Percentiles rank a stretch among this genome's conserved stretches.
Evolutionary conservation across 768 basidiomycete species (phyloP).

Genomic region (Lentinula sp.): DNA sequence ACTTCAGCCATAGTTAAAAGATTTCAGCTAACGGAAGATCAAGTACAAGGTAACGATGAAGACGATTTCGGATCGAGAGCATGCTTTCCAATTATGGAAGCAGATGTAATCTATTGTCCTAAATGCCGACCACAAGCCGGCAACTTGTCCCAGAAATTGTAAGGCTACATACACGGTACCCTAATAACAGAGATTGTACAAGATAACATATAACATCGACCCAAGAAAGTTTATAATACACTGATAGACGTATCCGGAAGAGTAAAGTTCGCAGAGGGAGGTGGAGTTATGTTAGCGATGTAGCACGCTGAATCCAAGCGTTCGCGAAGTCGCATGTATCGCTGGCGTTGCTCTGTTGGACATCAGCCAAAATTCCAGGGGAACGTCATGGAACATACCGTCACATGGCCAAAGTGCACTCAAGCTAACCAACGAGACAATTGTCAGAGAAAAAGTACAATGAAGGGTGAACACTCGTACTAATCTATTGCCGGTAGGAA

Average conservation of each 20-base stretch:
- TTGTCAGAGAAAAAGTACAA: slow-evolving; percentile 5
- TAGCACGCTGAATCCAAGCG: slow-evolving; percentile 40
- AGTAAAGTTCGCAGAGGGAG: slow-evolving; percentile 32
- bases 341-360: slow-evolving; percentile 42
- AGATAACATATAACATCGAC: background rate
- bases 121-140: background rate
- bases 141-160: background rate
- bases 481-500: slow-evolving; percentile 60
- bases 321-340: slow-evolving; percentile 40
- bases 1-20: background rate
- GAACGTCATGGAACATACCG: slow-evolving; percentile 29
- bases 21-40: background rate
- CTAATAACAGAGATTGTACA: background rate
- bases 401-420: slow-evolving; percentile 59
- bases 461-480: slow-evolving; percentile 18
- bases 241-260: slow-evolving; percentile 9
- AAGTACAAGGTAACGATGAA: background rate
- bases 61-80: background rate
- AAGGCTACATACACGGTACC: background rate
- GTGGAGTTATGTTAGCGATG: slow-evolving; percentile 38
- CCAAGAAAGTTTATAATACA: background rate
- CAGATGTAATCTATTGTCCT: background rate
- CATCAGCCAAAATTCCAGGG: background rate
- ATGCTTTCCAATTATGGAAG: background rate
- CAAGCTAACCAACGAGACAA: slow-evolving; percentile 25